Conservation (phyloP, 2,329 filamentous ascomycete species). For the Pseudogymnoascus sp. region DNA sequence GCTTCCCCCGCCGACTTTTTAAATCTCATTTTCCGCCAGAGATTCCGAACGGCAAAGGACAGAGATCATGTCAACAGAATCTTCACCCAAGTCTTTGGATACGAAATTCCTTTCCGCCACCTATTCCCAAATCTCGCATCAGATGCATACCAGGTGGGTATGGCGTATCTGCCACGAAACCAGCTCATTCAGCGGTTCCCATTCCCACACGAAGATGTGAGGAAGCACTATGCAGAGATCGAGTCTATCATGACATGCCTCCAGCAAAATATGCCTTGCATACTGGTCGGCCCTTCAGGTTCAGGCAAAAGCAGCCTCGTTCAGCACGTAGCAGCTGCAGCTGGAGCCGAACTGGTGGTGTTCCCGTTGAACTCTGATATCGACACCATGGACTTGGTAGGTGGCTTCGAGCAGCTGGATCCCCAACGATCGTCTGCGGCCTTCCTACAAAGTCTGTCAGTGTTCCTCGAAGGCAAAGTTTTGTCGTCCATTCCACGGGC, state of each 20-base stretch:
- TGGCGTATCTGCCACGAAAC: constrained; percentile 62
- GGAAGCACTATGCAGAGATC: constrained; percentile 59
- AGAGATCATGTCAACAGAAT: constrained; percentile 56
- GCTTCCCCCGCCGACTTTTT: constrained; percentile 65
- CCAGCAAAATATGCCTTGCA: constrained; percentile 78
- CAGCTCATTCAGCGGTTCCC: constrained; percentile 42
- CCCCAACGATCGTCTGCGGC: constrained; percentile 63
- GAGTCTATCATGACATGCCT: constrained; percentile 85
- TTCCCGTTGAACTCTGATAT: constrained; percentile 91
- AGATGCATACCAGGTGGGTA: constrained; percentile 66
- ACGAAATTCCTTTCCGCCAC: constrained; percentile 41
- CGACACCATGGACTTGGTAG: constrained; percentile 94
- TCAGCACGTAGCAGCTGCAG: constrained; percentile 69
- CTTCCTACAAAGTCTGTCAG: constrained; percentile 46
- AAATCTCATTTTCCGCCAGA: constrained; percentile 73
- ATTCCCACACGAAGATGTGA: constrained; percentile 44
- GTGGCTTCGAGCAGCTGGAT: constrained; percentile 93
- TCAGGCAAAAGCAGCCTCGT: constrained; percentile 80
- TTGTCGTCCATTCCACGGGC: constrained; percentile 41
- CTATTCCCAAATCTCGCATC: constrained; percentile 65
- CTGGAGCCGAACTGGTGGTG: constrained; percentile 68
- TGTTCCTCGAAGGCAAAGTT: constrained; percentile 45
- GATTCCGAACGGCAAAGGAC: constrained; percentile 71
- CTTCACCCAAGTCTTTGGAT: constrained; percentile 57
- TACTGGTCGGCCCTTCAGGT: constrained; percentile 78